Base-by-base conservation (phyloP, 148 eudicot species). In the Beta vulgaris region DNA sequence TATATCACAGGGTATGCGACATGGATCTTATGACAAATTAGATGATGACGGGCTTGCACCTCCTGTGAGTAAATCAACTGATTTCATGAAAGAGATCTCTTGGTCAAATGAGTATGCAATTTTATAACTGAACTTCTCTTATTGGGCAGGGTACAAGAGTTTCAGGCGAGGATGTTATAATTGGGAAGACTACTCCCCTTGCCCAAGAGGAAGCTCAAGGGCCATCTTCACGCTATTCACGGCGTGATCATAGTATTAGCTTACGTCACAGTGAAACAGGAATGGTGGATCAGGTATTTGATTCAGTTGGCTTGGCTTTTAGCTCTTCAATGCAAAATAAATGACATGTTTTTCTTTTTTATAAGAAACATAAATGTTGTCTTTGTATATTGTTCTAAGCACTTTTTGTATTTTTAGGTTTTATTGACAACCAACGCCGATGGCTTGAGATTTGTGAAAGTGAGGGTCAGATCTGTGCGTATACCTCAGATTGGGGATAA, bases 21-120 rank as follows among this genome's bases (percentile, higher is more conserved):
- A 95, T 81, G 99, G 99, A 49, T 95, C 99, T 9, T 95, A 95
- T 69, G 99, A 95, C 79, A 95, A 95, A 64, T 82, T 95, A 82
- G 99, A 95, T 67, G 99, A 92, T 54, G 99, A 95, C 82, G 99
- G 99, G 49, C 93, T 95, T 80, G 99, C 97, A 7, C 99, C 99
- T 82, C 99, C 99, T 59, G 96, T 91, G 83, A 87, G 96, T 91
- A 21, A 37, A 46, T 35, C 1, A 48, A 18, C 23, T 40, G 49
- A 64, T n/a, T 49, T 9, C 18, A 3, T 19, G 26, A 19, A 28
- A 31, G 28, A 5, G 1, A 63, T 12, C 25, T 29, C 57, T 32
- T 59, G 25, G 18, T 48, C 44, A 70, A 39, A 59, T 19, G 8
- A 36, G 64, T 46, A 7, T 5, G 16, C 10, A 23, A 66, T 15